Conservation (phyloP, 257 asterid genomes). For the Dorcoceras hygrometricum region DNA sequence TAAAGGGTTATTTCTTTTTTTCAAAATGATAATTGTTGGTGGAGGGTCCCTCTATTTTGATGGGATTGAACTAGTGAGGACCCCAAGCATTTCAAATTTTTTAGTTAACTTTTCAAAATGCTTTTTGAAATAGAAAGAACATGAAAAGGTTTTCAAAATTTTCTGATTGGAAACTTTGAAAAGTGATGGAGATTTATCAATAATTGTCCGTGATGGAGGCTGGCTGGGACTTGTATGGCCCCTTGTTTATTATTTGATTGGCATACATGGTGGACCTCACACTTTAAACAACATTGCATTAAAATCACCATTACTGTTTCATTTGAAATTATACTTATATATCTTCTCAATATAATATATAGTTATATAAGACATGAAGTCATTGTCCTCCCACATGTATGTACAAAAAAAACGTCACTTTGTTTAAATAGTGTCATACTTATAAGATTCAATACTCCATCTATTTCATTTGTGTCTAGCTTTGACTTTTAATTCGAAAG, state of each 20-base stretch:
- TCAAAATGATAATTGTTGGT: neutral
- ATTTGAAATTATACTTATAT: too few species aligned
- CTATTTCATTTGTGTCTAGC: neutral
- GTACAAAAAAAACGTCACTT: neutral
- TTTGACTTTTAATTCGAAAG: too few species aligned
- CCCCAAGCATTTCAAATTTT: neutral
- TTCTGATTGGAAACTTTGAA: neutral
- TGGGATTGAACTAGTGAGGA: neutral
- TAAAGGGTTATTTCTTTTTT: neutral
- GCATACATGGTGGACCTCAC: neutral
- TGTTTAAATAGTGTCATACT: neutral
- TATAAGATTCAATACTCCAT: neutral
- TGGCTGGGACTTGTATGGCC: neutral
- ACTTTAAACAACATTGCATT: neutral
- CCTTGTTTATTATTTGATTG: neutral
- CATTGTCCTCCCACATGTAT: neutral
- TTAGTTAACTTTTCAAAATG: neutral
- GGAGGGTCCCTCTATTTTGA: neutral
- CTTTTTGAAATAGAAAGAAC: neutral
- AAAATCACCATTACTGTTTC: neutral
- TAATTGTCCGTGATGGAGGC: neutral
- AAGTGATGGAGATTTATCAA: neutral
- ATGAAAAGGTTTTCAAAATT: neutral
- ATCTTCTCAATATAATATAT: too few species aligned
- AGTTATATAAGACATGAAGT: neutral